Base-by-base conservation (phyloP, 2,329 filamentous ascomycete species). In the Myotisia sp. region DNA sequence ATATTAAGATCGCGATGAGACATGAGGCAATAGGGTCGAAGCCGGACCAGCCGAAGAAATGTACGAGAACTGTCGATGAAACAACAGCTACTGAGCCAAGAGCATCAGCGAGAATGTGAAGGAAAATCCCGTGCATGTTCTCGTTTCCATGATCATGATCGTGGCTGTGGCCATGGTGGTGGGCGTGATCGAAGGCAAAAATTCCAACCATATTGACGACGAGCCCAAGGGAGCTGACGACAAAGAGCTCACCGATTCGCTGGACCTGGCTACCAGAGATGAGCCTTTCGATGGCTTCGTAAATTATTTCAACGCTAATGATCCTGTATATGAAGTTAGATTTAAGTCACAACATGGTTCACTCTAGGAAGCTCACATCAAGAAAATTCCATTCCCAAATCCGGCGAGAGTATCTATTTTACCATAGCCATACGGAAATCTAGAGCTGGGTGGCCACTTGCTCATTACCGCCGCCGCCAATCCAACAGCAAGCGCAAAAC, bases 101-200 rank as follows among this genome's bases (percentile, higher is more conserved):
- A 0, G 90, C 92, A 53, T 98, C 90, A 4, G 90, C 90, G 18
- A 95, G 68, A 33, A 98, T 82, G 51, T 98, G 90, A 13, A 98
- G 65, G 57, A 92, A 98, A 44, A 98, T 95, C 8, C 90, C 90
- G 47, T 90, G 74, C 86, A 98, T 94, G 52, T 98, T 98, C 49
- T 98, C 90, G 54, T 93, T 93, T 41, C 84, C 79, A 49, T 86
- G 79, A n/a, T 62, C 60, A 20, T 41, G 38, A 28, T 52, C 46
- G 18, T 43, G 37, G 28, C 54, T 47, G 3, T 26, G 32, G 12
- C 48, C 43, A 13, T 50, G 52, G 40, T 63, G 60, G 46, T 79
- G 74, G 24, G 74, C 72, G 43, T 82, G 72, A 30, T 71, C 75
- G 47, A 93, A 93, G 0, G 83, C 80, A 51, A 80, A 77, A 53